Evolutionary conservation across 805 yeast species (phyloP).

Genomic region (Zygosaccharomyces rouxii): DNA sequence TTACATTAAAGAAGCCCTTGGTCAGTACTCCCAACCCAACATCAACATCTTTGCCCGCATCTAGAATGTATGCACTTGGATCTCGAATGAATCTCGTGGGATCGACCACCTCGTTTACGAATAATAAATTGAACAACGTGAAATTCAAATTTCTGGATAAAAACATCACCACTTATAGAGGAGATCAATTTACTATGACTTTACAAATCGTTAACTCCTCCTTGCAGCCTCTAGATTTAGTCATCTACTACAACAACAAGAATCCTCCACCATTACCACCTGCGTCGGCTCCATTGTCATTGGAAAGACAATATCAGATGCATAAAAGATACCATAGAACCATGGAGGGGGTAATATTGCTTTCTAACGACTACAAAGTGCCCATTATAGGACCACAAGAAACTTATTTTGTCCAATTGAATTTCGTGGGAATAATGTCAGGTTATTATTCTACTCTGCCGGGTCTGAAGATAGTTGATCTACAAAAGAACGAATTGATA

Average conservation of each 20-base stretch:
- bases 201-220: slow-evolving; percentile 32
- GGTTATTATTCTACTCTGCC: slow-evolving; percentile 31
- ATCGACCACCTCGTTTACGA: slow-evolving; percentile 22
- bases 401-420: slow-evolving; percentile 27
- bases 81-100: slow-evolving; percentile 11
- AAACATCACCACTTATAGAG: slow-evolving; percentile 19
- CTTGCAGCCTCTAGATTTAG: slow-evolving; percentile 22
- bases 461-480: slow-evolving; percentile 33
- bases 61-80: slow-evolving; percentile 17
- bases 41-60: slow-evolving; percentile 19
- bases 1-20: slow-evolving; percentile 25
- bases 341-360: slow-evolving; percentile 30
- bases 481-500: slow-evolving; percentile 28
- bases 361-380: slow-evolving; percentile 33
- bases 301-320: slow-evolving; percentile 26
- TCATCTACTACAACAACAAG: slow-evolving; percentile 29
- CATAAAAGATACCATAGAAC: slow-evolving; percentile 22
- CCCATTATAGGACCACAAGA: slow-evolving; percentile 29
- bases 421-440: slow-evolving; percentile 28
- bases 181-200: slow-evolving; percentile 24
- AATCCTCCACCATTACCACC: slow-evolving; percentile 10
- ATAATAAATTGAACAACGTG: slow-evolving; percentile 22
- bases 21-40: slow-evolving; percentile 13
- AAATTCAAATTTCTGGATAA: slow-evolving; percentile 28
- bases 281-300: slow-evolving; percentile 14